Conservation (phyloP, 306 rosid species). For the Fagus crenata region DNA sequence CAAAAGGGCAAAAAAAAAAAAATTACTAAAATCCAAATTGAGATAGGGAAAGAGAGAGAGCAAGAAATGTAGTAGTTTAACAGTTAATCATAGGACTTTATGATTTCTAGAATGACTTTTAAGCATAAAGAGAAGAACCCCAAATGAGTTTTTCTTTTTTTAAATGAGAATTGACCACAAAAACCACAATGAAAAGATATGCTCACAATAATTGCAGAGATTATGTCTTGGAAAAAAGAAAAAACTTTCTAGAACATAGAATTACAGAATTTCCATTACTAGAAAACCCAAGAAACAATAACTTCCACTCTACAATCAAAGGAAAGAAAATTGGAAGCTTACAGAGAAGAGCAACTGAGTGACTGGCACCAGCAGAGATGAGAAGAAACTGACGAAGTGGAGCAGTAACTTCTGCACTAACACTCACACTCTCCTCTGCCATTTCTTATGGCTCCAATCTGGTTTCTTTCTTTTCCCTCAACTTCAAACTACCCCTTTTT, state of each 20-base stretch:
- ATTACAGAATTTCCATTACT: neutral
- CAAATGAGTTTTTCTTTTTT: neutral
- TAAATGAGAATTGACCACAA: neutral
- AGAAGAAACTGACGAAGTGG: conserved; percentile 68
- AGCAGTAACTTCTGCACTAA: conserved; percentile 26
- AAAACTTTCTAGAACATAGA: no score
- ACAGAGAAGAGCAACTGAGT: conserved; percentile 90
- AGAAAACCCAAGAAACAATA: neutral
- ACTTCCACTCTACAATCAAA: neutral
- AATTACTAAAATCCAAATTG: neutral
- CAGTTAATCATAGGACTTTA: neutral
- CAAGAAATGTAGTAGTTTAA: neutral
- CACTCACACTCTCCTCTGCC: conserved; percentile 43
- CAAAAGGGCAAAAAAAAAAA: neutral
- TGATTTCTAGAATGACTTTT: neutral
- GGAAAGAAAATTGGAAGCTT: conserved; percentile 18
- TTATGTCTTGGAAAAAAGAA: neutral
- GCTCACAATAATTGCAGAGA: neutral
- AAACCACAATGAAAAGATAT: neutral
- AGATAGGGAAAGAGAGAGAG: neutral
- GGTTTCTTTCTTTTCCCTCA: neutral
- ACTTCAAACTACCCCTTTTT: no score
- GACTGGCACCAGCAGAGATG: conserved; percentile 95
- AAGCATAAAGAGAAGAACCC: neutral
- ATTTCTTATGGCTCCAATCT: neutral